These are phyloP conservation scores for Wilcoxina mikolae DNA, from an alignment of 495 filamentous ascomycete species.

Conservation along the genomic window DNA sequence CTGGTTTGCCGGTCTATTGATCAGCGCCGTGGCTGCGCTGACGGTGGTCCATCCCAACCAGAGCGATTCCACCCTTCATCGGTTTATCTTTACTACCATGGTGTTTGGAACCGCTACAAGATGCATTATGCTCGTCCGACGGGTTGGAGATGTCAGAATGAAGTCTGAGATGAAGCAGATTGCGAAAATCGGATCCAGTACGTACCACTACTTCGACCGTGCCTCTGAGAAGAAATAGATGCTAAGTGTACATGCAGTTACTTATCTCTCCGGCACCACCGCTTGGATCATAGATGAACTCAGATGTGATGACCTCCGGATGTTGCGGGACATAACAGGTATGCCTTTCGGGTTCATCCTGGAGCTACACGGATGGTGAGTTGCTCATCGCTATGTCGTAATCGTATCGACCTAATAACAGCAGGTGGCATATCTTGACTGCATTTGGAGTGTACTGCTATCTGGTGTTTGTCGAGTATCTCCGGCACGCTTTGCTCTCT, in stretches of 20 bases:
- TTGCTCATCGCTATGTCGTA: background rate
- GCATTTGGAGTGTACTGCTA: slow-evolving; percentile 30
- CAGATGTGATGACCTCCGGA: slow-evolving; percentile 19
- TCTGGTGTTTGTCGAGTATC: slow-evolving; percentile 19
- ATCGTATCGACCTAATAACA: background rate
- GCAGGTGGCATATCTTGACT: slow-evolving; percentile 35
- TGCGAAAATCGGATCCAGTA: background rate
- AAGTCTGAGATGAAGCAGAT: background rate
- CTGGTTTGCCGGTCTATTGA: background rate
- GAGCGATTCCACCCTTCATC: slow-evolving; percentile 32
- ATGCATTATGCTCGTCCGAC: background rate
- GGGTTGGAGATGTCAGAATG: background rate
- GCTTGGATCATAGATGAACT: slow-evolving; percentile 31
- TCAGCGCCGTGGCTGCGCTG: slow-evolving; percentile 2
- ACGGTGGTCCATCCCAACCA: slow-evolving; percentile 32
- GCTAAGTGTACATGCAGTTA: slow-evolving; percentile 9
- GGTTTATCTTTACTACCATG: slow-evolving; percentile 20
- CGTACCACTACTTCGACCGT: background rate
- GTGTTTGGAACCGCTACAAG: background rate
- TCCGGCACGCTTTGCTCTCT: background rate
- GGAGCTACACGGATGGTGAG: background rate
- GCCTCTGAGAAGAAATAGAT: background rate
- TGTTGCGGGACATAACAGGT: background rate
- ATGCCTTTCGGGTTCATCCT: background rate
- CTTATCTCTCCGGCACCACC: slow-evolving; percentile 28